These are phyloP conservation scores for Pleurotus sapidus DNA, from an alignment of 768 basidiomycete species.

Conservation along the genomic window DNA sequence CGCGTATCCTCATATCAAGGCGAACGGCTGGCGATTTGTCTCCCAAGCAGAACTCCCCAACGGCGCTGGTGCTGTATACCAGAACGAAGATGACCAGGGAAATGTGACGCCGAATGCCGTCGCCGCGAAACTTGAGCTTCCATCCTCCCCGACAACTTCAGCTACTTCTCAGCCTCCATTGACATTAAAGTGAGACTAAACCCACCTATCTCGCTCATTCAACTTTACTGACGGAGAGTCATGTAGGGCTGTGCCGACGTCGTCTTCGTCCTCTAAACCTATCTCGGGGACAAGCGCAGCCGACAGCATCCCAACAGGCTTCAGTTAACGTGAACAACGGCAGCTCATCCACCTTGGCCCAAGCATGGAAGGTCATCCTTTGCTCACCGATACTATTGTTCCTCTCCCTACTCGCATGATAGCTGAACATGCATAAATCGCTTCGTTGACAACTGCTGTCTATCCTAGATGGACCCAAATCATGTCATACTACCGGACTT, in stretches of 20 bases:
- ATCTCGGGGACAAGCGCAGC: not conserved
- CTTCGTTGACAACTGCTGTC: too few relatives aligned
- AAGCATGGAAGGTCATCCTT: not conserved
- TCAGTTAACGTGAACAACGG: not conserved
- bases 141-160: too few relatives aligned
- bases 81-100: slow-evolving; percentile 32
- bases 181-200: not conserved
- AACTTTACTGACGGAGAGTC: not conserved
- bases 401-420: not conserved
- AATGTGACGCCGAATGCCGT: not conserved
- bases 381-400: not conserved
- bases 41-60: slow-evolving; percentile 47
- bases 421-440: too few relatives aligned
- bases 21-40: slow-evolving; percentile 68
- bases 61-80: slow-evolving; percentile 33
- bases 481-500: too few relatives aligned
- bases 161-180: not conserved
- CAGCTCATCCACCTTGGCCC: not conserved
- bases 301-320: not conserved
- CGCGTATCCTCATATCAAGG: slow-evolving; percentile 58
- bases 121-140: too few relatives aligned
- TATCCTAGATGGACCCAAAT: too few relatives aligned
- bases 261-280: not conserved
- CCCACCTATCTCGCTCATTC: not conserved
- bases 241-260: not conserved